These are phyloP conservation scores for Sanghuangporus baumii DNA, from an alignment of 1,284 basidiomycete genomes.

Conservation along the genomic window DNA sequence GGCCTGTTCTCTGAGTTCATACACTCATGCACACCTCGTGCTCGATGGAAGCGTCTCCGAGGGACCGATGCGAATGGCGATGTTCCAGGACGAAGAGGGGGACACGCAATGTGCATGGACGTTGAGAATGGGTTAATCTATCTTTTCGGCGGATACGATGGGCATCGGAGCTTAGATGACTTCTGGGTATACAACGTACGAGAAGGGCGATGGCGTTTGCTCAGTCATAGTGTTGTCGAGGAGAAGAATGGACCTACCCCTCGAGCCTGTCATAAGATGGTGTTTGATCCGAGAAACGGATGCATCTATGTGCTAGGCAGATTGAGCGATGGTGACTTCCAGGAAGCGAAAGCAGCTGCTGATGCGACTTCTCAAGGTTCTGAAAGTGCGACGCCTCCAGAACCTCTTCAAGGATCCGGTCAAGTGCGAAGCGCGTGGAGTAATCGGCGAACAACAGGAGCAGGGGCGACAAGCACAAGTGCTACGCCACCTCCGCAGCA, in stretches of 20 bases:
- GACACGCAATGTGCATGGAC: constrained; percentile 82
- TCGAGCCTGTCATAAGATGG: constrained; percentile 80
- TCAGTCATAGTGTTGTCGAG: constrained; percentile 50
- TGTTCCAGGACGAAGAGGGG: constrained; percentile 60
- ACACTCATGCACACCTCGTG: constrained; percentile 47
- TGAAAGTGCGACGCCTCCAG: background rate
- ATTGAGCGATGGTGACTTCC: constrained; percentile 47
- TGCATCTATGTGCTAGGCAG: constrained; percentile 69
- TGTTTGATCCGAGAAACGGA: constrained; percentile 65
- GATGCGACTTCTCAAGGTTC: background rate
- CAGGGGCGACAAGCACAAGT: constrained; percentile 18
- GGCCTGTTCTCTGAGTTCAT: constrained; percentile 58
- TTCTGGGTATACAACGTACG: constrained; percentile 72
- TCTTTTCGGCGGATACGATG: constrained; percentile 79
- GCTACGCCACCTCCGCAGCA: background rate
- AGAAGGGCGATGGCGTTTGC: constrained; percentile 57
- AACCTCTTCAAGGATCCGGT: background rate
- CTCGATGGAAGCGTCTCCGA: constrained; percentile 51
- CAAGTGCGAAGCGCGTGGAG: constrained; percentile 12
- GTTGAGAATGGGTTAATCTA: constrained; percentile 58
- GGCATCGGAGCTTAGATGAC: constrained; percentile 67
- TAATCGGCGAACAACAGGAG: constrained; percentile 1
- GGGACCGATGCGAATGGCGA: constrained; percentile 59
- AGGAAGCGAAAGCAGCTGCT: background rate
- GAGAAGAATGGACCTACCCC: constrained; percentile 65